Percentiles rank a stretch among this genome's conserved stretches.
These are phyloP conservation scores for Ceratocystis variospora DNA, from an alignment of 2,329 filamentous ascomycete species.

Conservation along the genomic window DNA sequence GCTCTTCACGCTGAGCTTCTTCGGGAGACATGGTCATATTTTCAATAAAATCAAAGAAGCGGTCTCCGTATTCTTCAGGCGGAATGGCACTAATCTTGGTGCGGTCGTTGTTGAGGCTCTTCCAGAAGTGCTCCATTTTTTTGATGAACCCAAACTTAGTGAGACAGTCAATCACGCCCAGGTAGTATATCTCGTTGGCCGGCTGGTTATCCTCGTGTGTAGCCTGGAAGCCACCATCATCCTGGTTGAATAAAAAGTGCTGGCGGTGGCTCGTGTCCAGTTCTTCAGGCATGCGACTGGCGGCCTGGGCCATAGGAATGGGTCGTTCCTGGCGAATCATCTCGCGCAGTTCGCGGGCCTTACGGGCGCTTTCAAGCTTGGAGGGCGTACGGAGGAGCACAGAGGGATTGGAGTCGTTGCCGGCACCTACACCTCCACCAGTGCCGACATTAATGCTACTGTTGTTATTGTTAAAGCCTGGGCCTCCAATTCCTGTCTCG, in stretches of 20 bases:
- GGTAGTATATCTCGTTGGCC: conserved; percentile 90
- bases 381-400: conserved; percentile 79
- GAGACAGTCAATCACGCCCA: conserved; percentile 95
- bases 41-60: conserved; percentile 85
- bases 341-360: conserved; percentile 78
- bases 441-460: conserved; percentile 34
- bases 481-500: background rate
- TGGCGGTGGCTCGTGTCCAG: conserved; percentile 59
- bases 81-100: conserved; percentile 85
- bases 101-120: conserved; percentile 72
- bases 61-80: conserved; percentile 79
- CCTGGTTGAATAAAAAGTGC: conserved; percentile 74
- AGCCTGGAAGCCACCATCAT: conserved; percentile 84
- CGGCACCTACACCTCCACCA: background rate
- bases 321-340: conserved; percentile 88
- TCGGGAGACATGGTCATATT: conserved; percentile 83
- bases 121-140: conserved; percentile 93
- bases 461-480: background rate
- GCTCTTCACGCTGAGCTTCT: conserved; percentile 42
- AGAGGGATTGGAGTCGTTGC: conserved; percentile 23
- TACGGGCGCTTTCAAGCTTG: conserved; percentile 79
- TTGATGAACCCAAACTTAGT: conserved; percentile 96
- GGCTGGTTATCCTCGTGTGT: conserved; percentile 79
- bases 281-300: conserved; percentile 80
- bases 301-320: conserved; percentile 74